A percentile compares a stretch with the other conserved stretches of the same genome.
Conservation (phyloP, 129 eudicot genomes). For the Smallanthus sonchifolius region DNA sequence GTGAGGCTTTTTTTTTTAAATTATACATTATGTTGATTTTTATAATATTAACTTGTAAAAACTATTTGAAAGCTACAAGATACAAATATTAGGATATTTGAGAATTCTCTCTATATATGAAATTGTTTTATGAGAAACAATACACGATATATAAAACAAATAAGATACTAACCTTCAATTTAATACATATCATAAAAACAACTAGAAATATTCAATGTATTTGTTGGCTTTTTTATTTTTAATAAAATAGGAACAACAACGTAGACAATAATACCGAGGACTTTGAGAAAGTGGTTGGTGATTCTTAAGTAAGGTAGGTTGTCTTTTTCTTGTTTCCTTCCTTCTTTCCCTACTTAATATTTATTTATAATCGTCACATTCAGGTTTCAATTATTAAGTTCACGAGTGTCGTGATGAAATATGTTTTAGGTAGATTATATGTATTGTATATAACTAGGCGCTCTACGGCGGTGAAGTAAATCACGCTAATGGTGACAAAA, state of each 20-base stretch:
- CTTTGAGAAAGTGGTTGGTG: conserved; percentile 4
- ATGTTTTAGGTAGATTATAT: background rate
- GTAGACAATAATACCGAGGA: conserved; percentile 1
- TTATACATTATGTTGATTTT: too few relatives aligned
- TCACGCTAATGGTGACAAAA: too few relatives aligned
- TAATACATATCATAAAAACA: background rate
- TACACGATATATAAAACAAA: too few relatives aligned
- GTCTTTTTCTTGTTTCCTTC: conserved; percentile 6
- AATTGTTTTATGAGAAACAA: too few relatives aligned
- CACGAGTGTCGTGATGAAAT: background rate
- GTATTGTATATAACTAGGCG: background rate
- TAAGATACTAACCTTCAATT: too few relatives aligned
- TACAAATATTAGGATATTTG: too few relatives aligned
- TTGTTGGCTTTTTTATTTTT: background rate
- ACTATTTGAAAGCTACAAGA: too few relatives aligned
- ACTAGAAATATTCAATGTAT: conserved; percentile 10
- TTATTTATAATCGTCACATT: background rate
- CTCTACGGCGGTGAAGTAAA: too few relatives aligned
- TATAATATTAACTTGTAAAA: too few relatives aligned
- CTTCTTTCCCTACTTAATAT: background rate
- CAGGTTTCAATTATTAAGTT: conserved; percentile 4
- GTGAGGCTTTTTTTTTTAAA: too few relatives aligned
- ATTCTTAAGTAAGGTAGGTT: conserved; percentile 6
- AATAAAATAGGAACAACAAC: background rate
- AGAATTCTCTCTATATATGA: too few relatives aligned